Evolutionary conservation across 768 basidiomycete species (phyloP).

Genomic region (Asterophora parasitica): DNA sequence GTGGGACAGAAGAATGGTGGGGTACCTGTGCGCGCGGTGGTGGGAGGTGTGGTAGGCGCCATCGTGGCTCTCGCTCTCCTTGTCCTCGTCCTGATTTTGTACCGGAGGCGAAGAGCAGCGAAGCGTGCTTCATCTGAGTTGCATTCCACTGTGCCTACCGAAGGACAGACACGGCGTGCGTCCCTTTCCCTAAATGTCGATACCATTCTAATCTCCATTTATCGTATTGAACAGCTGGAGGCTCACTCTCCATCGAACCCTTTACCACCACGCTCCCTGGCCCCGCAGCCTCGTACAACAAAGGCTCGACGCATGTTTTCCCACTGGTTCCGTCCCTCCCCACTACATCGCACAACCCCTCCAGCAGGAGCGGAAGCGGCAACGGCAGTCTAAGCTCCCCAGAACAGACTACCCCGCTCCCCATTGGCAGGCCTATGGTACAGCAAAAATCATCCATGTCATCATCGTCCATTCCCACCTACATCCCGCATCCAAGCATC

Average conservation of each 20-base stretch:
- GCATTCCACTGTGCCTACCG: too few species aligned
- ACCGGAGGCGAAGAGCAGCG: not conserved
- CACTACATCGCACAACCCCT: not conserved
- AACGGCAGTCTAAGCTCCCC: too few species aligned
- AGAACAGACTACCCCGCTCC: too few species aligned
- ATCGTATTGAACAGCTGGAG: too few species aligned
- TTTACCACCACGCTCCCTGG: too few species aligned
- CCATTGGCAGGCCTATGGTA: not conserved
- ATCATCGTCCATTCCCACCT: too few species aligned
- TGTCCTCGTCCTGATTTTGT: not conserved
- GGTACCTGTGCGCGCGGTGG: constrained; percentile 5
- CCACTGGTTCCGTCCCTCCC: not conserved
- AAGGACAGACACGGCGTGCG: too few species aligned
- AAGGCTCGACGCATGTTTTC: not conserved
- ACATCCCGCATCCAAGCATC: too few species aligned
- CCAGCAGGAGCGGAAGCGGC: not conserved
- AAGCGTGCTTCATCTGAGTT: not conserved
- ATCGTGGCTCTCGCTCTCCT: too few species aligned
- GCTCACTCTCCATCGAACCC: too few species aligned
- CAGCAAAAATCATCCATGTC: not conserved
- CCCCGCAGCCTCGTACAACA: not conserved
- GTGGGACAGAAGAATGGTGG: not conserved
- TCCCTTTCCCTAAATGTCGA: not conserved
- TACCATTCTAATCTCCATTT: not conserved
- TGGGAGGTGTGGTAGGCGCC: too few species aligned